Conservation (phyloP, 345 rosid genomes). For the Luvunga scandens region DNA sequence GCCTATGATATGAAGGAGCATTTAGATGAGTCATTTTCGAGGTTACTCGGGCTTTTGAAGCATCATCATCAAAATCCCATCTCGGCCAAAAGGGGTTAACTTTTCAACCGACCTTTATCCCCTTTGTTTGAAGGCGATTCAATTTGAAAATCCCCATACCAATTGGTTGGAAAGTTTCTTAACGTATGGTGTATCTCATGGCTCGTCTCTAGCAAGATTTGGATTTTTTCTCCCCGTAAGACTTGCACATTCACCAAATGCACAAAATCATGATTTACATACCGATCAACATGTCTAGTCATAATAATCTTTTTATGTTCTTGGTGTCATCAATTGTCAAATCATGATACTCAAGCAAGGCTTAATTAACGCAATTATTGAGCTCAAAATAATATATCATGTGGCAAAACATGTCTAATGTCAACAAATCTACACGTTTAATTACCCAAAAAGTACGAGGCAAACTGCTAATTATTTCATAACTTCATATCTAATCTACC, state of each 20-base stretch:
- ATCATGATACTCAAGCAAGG: background rate
- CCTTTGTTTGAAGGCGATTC: background rate
- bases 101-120: background rate
- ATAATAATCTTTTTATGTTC: background rate
- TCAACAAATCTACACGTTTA: background rate
- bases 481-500: too few relatives aligned
- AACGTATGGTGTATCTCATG: background rate
- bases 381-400: too few relatives aligned
- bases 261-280: background rate
- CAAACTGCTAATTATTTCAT: background rate
- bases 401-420: background rate
- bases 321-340: constrained; percentile 3
- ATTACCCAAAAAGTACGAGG: background rate
- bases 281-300: background rate
- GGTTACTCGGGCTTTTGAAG: background rate
- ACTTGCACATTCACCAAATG: background rate
- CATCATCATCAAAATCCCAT: background rate
- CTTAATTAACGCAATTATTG: background rate
- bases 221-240: background rate
- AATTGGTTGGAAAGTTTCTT: background rate
- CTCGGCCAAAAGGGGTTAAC: background rate
- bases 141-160: background rate
- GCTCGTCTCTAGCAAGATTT: background rate
- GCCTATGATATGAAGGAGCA: background rate
- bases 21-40: background rate